Evolutionary conservation across 139 green algal species (phyloP).

Genomic region (Tetraselmis chui): DNA sequence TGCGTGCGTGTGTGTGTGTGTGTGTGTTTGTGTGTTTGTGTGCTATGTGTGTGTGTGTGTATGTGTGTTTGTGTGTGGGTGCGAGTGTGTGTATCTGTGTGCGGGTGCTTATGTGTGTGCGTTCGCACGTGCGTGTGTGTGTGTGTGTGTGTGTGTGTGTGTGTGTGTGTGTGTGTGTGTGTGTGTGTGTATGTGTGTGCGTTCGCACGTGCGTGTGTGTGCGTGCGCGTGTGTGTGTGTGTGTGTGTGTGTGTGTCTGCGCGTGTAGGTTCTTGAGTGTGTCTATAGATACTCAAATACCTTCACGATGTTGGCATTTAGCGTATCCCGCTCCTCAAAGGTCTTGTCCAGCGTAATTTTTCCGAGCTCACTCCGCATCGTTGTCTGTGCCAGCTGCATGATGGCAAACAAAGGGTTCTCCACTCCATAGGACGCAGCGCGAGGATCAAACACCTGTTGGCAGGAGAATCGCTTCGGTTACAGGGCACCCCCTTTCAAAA

Average conservation of each 20-base stretch:
- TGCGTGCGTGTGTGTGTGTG: too few relatives aligned
- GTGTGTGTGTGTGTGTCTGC: too few relatives aligned
- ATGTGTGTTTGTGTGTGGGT: too few relatives aligned
- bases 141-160: too few relatives aligned
- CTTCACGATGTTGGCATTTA: conserved; percentile 85
- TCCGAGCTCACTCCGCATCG: conserved; percentile 91
- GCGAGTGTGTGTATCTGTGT: too few relatives aligned
- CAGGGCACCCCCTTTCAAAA: background rate
- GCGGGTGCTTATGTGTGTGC: too few relatives aligned
- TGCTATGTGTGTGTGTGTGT: too few relatives aligned
- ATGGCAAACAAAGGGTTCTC: conserved; percentile 88
- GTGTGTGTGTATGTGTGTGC: too few relatives aligned
- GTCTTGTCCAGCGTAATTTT: conserved; percentile 97
- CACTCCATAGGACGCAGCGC: conserved; percentile 85
- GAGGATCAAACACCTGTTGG: conserved; percentile 75
- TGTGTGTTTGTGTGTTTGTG: too few relatives aligned
- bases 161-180: too few relatives aligned
- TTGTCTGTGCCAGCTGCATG: conserved; percentile 92
- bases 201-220: background rate
- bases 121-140: too few relatives aligned
- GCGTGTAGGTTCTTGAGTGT: background rate
- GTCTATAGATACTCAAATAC: background rate
- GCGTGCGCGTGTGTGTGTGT: background rate
- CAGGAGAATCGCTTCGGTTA: background rate
- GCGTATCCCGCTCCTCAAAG: conserved; percentile 87